A percentile compares a stretch with the other conserved stretches of the same genome.
Evolutionary conservation across 2,329 filamentous ascomycete species (phyloP).

Genomic region (Emergomyces orientalis): DNA sequence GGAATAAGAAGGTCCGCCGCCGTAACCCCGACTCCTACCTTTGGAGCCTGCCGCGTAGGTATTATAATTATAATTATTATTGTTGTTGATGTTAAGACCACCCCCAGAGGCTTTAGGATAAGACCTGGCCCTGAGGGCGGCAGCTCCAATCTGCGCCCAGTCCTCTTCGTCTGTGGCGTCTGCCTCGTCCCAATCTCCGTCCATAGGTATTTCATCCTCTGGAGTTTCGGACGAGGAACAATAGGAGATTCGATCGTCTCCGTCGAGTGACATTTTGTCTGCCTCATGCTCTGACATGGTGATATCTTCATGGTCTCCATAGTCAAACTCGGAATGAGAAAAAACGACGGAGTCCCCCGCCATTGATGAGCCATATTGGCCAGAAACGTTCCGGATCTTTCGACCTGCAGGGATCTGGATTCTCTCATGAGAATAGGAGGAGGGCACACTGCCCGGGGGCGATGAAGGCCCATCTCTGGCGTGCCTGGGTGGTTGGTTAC

Average conservation of each 20-base stretch:
- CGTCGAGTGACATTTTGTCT: slow-evolving; percentile 83
- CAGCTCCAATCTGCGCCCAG: slow-evolving; percentile 83
- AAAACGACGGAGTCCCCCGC: slow-evolving; percentile 64
- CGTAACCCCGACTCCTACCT: slow-evolving; percentile 18
- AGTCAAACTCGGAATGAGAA: slow-evolving; percentile 57
- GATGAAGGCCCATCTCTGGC: slow-evolving; percentile 16
- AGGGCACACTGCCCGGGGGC: slow-evolving; percentile 44
- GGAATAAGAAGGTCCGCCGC: slow-evolving; percentile 30
- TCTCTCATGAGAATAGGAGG: slow-evolving; percentile 37
- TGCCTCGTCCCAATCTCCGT: slow-evolving; percentile 71
- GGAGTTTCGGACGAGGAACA: slow-evolving; percentile 66
- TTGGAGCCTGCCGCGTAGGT: slow-evolving; percentile 32
- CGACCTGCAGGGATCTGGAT: slow-evolving; percentile 40
- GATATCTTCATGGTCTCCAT: slow-evolving; percentile 49
- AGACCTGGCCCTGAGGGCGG: slow-evolving; percentile 63
- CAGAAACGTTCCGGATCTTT: slow-evolving; percentile 24
- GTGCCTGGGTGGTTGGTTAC: slow-evolving; percentile 50
- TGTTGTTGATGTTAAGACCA: slow-evolving; percentile 15
- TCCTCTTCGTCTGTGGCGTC: slow-evolving; percentile 94
- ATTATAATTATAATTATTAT: slow-evolving; percentile 25
- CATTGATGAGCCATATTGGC: slow-evolving; percentile 51
- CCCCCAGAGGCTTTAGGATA: slow-evolving; percentile 39
- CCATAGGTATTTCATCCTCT: slow-evolving; percentile 53
- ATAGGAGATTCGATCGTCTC: slow-evolving; percentile 51
- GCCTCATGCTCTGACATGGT: slow-evolving; percentile 74